phyloP scores from a whole-genome alignment of 2,329 filamentous ascomycete species.

The Neofusicoccum ribis region DNA sequence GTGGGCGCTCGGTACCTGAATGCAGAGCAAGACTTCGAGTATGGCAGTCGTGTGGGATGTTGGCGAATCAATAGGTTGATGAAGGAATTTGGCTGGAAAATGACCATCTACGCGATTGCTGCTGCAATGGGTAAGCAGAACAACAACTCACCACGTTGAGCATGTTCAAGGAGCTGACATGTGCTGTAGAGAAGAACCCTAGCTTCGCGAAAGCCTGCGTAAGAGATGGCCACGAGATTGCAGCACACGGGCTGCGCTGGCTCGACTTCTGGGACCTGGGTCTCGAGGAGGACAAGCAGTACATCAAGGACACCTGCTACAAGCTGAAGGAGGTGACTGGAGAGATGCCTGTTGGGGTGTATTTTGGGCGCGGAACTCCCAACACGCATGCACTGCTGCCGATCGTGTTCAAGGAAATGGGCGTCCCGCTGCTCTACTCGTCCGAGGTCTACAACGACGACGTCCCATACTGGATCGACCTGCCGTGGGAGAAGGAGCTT shows the following conservation, averaged over 20 bases:
- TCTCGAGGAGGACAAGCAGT: conserved; percentile 40
- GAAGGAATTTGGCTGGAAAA: conserved; percentile 44
- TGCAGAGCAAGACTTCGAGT: conserved; percentile 38
- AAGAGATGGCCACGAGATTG: conserved; percentile 44
- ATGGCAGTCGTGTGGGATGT: conserved; percentile 36
- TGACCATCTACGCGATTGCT: conserved; percentile 46
- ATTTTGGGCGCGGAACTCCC: conserved; percentile 37
- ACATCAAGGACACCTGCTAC: conserved; percentile 41
- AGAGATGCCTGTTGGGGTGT: conserved; percentile 37
- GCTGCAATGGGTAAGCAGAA: conserved; percentile 33
- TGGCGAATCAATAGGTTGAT: conserved; percentile 46
- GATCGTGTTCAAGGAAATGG: conserved; percentile 31
- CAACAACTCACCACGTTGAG: not conserved
- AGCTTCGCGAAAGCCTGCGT: conserved; percentile 43
- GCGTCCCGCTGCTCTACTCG: conserved; percentile 30
- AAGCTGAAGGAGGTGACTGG: conserved; percentile 36
- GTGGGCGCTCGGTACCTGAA: conserved; percentile 31
- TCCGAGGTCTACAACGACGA: conserved; percentile 34
- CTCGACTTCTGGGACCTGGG: conserved; percentile 44
- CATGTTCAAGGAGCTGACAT: too few species aligned
- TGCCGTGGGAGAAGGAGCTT: conserved; percentile 29
- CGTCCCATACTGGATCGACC: conserved; percentile 31
- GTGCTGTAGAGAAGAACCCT: conserved; percentile 36
- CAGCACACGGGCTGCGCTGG: conserved; percentile 44
- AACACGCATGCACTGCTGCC: conserved; percentile 29